phyloP scores from a whole-genome alignment of 495 filamentous ascomycete genomes.

The Clohesyomyces aquaticus region DNA sequence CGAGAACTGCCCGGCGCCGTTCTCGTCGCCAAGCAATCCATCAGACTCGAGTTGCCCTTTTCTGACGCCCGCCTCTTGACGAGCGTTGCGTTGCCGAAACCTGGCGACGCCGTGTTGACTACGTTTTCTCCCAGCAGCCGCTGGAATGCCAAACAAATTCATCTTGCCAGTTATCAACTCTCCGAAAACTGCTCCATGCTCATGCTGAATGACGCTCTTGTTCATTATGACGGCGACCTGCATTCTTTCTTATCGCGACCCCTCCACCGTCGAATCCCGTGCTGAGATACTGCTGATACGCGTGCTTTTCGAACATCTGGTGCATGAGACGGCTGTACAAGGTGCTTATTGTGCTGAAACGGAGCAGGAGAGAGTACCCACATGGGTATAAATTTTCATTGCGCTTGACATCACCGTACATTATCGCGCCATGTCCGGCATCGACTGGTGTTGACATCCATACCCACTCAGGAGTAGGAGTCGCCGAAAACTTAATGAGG shows the following conservation, averaged over 20 bases:
- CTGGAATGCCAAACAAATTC: not conserved
- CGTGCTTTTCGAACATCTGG: conserved; percentile 3
- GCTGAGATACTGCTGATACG: not conserved
- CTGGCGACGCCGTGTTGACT: not conserved
- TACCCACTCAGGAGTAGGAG: no score
- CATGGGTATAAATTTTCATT: conserved; percentile 9
- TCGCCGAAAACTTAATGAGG: not conserved
- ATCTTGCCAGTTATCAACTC: not conserved
- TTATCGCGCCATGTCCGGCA: conserved; percentile 13
- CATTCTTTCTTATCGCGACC: conserved; percentile 21
- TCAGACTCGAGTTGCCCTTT: conserved; percentile 4
- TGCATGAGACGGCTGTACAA: conserved; percentile 17
- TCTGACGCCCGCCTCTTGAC: not conserved
- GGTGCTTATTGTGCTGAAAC: conserved; percentile 15
- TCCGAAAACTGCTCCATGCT: not conserved
- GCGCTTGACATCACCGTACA: conserved; percentile 33
- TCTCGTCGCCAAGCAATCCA: not conserved
- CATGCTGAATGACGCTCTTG: not conserved
- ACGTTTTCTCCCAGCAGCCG: not conserved
- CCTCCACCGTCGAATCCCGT: not conserved
- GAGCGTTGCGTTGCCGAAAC: not conserved
- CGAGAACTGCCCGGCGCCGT: conserved; percentile 8
- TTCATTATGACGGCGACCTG: not conserved
- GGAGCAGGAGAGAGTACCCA: conserved; percentile 13
- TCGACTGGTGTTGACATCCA: not conserved